Percentiles rank a stretch among this genome's conserved stretches.
phyloP scores from a whole-genome alignment of 768 basidiomycete genomes.

The Mycena sanguinolenta region DNA sequence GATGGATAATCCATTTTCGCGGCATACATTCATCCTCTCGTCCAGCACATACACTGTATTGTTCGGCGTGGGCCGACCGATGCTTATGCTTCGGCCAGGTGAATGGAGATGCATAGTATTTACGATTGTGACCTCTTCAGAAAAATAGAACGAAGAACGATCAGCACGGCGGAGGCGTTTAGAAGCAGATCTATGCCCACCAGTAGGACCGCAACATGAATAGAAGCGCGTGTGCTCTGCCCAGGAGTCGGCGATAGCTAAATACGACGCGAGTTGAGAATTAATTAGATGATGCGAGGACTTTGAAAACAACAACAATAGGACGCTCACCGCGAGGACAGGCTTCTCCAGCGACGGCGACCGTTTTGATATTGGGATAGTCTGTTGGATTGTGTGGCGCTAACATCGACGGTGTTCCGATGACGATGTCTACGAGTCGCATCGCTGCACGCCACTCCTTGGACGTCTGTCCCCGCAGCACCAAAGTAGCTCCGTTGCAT shows the following conservation, averaged over 20 bases:
- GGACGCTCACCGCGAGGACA: conserved; percentile 59
- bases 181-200: conserved; percentile 43
- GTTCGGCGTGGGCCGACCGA: conserved; percentile 69
- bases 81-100: conserved; percentile 56
- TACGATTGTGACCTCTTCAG: conserved; percentile 63
- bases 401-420: conserved; percentile 67
- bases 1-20: conserved; percentile 46
- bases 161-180: neutral
- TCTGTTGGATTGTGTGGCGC: conserved; percentile 61
- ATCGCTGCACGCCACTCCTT: conserved; percentile 65
- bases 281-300: too few species aligned
- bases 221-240: conserved; percentile 57
- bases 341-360: conserved; percentile 70
- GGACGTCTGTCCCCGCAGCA: conserved; percentile 63
- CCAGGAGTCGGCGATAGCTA: conserved; percentile 61
- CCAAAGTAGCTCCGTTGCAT: conserved; percentile 66
- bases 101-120: conserved; percentile 68
- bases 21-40: conserved; percentile 31
- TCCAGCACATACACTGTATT: conserved; percentile 57
- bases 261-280: neutral
- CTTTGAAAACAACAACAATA: neutral
- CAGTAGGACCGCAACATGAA: conserved; percentile 71
- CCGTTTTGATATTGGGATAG: conserved; percentile 67
- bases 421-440: conserved; percentile 64
- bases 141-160: neutral